Percentiles rank a stretch among this genome's conserved stretches.
Conservation (phyloP, 371 early-diverging fungal genomes). For the Coemansia sp. region DNA sequence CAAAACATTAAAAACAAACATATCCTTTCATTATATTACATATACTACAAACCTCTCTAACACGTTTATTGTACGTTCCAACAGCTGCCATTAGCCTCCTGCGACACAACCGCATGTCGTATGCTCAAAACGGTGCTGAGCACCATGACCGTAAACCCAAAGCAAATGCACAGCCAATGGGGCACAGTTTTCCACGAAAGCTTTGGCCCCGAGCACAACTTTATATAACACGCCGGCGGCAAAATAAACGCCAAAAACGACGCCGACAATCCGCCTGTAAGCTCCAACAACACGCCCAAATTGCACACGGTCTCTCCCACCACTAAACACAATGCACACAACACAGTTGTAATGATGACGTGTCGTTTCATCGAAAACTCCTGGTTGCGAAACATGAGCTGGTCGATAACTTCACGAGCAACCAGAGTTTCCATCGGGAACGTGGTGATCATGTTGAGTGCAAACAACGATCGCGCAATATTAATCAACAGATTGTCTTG, state of each 20-base stretch:
- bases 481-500: conserved; percentile 69
- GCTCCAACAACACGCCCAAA: conserved; percentile 71
- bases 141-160: conserved; percentile 67
- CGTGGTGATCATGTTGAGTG: conserved; percentile 81
- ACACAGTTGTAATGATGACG: conserved; percentile 59
- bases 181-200: conserved; percentile 59
- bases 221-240: conserved; percentile 69
- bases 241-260: conserved; percentile 77
- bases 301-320: conserved; percentile 69
- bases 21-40: background rate
- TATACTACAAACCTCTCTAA: background rate
- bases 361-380: conserved; percentile 62
- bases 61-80: conserved; percentile 18
- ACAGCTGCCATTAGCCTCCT: conserved; percentile 16
- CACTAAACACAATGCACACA: conserved; percentile 58
- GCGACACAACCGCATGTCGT: conserved; percentile 13
- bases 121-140: conserved; percentile 61
- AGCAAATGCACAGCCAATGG: conserved; percentile 61
- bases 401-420: conserved; percentile 66
- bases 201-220: conserved; percentile 58
- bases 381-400: conserved; percentile 62
- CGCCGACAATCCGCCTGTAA: conserved; percentile 77
- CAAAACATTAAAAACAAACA: no score
- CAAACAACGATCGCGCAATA: conserved; percentile 75
- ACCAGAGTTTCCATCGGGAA: conserved; percentile 75